These are phyloP conservation scores for Phialophora chinensis DNA, from an alignment of 2,329 filamentous ascomycete genomes.

Conservation along the genomic window DNA sequence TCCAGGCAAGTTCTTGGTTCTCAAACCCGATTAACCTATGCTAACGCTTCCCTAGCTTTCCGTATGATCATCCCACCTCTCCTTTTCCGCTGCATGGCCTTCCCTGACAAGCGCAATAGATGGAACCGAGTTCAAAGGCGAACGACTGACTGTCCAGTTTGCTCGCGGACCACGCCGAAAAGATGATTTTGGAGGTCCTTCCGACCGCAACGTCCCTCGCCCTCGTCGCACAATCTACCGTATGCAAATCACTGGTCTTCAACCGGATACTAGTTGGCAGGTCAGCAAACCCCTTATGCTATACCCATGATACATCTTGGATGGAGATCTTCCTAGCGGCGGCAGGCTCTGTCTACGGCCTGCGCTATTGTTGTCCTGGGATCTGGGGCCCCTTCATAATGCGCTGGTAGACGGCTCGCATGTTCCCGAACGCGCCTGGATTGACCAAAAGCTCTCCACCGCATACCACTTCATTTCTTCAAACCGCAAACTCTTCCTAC, in stretches of 20 bases:
- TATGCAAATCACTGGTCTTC: conserved; percentile 97
- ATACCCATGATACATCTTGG: background rate
- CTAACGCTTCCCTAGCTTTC: conserved; percentile 31
- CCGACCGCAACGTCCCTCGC: conserved; percentile 71
- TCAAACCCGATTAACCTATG: background rate
- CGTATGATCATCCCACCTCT: conserved; percentile 27
- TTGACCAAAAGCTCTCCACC: background rate
- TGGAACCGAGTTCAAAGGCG: conserved; percentile 97
- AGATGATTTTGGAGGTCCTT: conserved; percentile 66
- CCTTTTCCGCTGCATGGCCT: background rate
- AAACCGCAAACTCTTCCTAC: background rate
- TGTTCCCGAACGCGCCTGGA: background rate
- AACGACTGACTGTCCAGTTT: conserved; percentile 97
- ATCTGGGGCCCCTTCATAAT: background rate
- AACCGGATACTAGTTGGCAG: conserved; percentile 99
- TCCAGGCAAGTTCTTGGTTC: conserved; percentile 71
- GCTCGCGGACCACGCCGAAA: conserved; percentile 81
- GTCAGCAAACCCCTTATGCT: conserved; percentile 67
- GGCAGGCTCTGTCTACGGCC: background rate
- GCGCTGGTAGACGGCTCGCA: background rate
- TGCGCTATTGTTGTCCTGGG: background rate
- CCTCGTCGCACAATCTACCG: conserved; percentile 93
- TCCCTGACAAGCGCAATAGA: conserved; percentile 62
- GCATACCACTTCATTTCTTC: background rate
- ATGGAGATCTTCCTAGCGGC: background rate